Evolutionary conservation across 805 yeast species (phyloP).

Genomic region (Scheffersomyces ergatensis): DNA sequence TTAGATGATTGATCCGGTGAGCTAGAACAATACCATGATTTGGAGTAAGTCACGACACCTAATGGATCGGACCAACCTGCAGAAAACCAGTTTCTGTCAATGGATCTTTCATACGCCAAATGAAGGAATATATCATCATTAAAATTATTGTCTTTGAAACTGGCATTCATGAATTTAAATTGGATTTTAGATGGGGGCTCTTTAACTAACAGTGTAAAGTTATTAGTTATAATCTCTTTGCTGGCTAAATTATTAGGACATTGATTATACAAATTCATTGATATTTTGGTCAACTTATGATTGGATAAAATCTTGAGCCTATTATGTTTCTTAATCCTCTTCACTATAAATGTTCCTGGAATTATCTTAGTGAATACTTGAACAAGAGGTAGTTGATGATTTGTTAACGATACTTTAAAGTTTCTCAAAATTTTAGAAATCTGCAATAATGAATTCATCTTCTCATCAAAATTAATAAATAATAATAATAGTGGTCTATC

Average conservation of each 20-base stretch:
- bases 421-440: conserved; percentile 46
- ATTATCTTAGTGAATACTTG: conserved; percentile 35
- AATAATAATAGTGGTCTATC: conserved; percentile 50
- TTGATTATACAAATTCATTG: conserved; percentile 57
- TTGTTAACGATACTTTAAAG: conserved; percentile 37
- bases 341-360: conserved; percentile 26
- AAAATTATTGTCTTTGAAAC: conserved; percentile 15
- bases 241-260: conserved; percentile 38
- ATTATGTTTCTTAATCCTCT: conserved; percentile 12
- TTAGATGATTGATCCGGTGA: conserved; percentile 1
- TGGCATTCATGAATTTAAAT: conserved; percentile 30
- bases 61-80: conserved; percentile 89
- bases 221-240: conserved; percentile 9
- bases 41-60: conserved; percentile 61
- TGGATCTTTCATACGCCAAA: conserved; percentile 78
- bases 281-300: conserved; percentile 39
- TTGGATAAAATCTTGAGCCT: conserved; percentile 26
- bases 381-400: conserved; percentile 41
- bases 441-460: conserved; percentile 44
- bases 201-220: conserved; percentile 31
- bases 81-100: conserved; percentile 79
- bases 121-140: conserved; percentile 79
- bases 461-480: conserved; percentile 44
- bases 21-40: conserved; percentile 58
- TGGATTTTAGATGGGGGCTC: conserved; percentile 36